Evolutionary conservation across 2,329 filamentous ascomycete species (phyloP).

Genomic region (Drechmeria coniospora): DNA sequence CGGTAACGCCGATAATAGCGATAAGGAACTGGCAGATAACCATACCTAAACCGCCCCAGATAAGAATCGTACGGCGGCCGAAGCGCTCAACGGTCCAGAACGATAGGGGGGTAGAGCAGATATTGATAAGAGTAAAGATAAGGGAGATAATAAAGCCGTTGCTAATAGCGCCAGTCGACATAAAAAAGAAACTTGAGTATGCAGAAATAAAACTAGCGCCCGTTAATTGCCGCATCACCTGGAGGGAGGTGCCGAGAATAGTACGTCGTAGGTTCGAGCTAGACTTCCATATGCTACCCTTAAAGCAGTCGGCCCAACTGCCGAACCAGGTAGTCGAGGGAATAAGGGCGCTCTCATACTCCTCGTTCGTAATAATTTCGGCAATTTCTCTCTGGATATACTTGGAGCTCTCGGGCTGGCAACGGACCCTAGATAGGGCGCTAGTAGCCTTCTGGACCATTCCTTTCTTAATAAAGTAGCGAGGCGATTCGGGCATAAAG

Average conservation of each 20-base stretch:
- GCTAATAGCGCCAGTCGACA: slow-evolving; percentile 56
- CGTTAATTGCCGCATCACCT: slow-evolving; percentile 74
- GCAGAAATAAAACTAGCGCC: slow-evolving; percentile 92
- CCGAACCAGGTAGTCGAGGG: slow-evolving; percentile 48
- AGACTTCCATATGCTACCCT: slow-evolving; percentile 42
- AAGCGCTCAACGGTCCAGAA: slow-evolving; percentile 76
- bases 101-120: slow-evolving; percentile 68
- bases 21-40: slow-evolving; percentile 76
- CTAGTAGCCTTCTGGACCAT: slow-evolving; percentile 47
- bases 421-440: slow-evolving; percentile 53
- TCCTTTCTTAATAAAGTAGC: slow-evolving; percentile 72
- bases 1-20: slow-evolving; percentile 55
- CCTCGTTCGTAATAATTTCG: slow-evolving; percentile 80
- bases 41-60: slow-evolving; percentile 71
- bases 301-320: slow-evolving; percentile 56
- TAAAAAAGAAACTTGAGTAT: slow-evolving; percentile 73
- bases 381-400: slow-evolving; percentile 66
- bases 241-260: slow-evolving; percentile 55
- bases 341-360: slow-evolving; percentile 61
- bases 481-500: slow-evolving; percentile 69
- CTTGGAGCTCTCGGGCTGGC: slow-evolving; percentile 55
- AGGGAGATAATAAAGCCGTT: slow-evolving; percentile 74
- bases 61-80: slow-evolving; percentile 66
- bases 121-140: slow-evolving; percentile 79
- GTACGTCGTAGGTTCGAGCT: slow-evolving; percentile 57